A percentile compares a stretch with the other conserved stretches of the same genome.
Conservation (phyloP, 2,329 filamentous ascomycete genomes). For the Cladophialophora carrionii region DNA sequence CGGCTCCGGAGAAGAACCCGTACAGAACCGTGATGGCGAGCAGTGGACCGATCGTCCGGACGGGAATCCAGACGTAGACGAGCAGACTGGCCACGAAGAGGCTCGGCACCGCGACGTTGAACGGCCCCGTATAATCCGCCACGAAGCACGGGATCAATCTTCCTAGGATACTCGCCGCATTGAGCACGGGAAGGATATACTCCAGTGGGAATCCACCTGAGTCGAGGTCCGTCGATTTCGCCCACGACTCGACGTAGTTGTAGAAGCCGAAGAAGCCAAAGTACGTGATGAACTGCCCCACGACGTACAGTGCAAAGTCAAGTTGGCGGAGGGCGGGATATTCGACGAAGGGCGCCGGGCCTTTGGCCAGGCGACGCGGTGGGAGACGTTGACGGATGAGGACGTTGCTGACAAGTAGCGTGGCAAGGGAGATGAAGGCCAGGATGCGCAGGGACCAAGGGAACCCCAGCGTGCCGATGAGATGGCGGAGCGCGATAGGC, state of each 20-base stretch:
- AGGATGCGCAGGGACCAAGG: background rate
- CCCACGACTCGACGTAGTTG: background rate
- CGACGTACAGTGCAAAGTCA: background rate
- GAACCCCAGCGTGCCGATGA: background rate
- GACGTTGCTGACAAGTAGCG: background rate
- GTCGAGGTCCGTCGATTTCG: background rate
- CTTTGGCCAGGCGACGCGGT: background rate
- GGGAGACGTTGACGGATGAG: background rate
- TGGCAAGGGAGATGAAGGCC: background rate
- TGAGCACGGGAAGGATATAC: conserved; percentile 60
- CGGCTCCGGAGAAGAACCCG: conserved; percentile 68
- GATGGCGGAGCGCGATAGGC: background rate
- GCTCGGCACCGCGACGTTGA: conserved; percentile 43
- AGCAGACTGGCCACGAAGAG: conserved; percentile 48
- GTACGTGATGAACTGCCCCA: background rate
- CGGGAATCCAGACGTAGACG: conserved; percentile 60
- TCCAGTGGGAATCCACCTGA: conserved; percentile 38
- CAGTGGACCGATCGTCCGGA: conserved; percentile 57
- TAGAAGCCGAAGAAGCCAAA: background rate
- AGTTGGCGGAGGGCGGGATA: background rate
- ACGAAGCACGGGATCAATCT: conserved; percentile 42
- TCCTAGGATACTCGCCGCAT: conserved; percentile 47
- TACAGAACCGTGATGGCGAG: conserved; percentile 68
- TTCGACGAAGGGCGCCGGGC: background rate
- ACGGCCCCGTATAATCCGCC: conserved; percentile 38